These are phyloP conservation scores for Alternaria arbusti DNA, from an alignment of 2,329 filamentous ascomycete species.

Conservation along the genomic window DNA sequence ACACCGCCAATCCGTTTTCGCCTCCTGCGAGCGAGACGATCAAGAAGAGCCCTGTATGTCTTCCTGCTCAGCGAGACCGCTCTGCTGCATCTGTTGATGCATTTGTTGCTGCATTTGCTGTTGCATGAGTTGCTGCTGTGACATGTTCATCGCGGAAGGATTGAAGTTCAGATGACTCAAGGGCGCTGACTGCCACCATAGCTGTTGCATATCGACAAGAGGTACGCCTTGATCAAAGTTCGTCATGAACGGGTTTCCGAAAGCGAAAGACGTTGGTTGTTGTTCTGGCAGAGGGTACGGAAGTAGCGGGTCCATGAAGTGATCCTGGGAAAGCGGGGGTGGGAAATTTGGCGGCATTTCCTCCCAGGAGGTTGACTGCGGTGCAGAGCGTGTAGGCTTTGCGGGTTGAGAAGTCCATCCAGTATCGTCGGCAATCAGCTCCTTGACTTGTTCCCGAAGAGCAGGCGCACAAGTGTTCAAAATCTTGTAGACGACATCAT, in stretches of 20 bases:
- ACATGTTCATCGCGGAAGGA: background rate
- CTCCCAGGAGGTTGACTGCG: background rate
- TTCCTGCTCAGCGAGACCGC: background rate
- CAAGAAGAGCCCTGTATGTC: background rate
- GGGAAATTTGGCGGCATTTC: background rate
- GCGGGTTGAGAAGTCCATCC: background rate
- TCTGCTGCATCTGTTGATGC: background rate
- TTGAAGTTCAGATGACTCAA: background rate
- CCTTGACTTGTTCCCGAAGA: slow-evolving; percentile 19
- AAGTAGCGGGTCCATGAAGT: background rate
- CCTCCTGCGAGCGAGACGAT: background rate
- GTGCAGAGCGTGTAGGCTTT: background rate
- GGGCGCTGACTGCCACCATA: slow-evolving; percentile 11
- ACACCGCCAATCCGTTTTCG: no score
- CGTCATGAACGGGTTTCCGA: slow-evolving; percentile 32
- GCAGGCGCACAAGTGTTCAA: slow-evolving; percentile 18
- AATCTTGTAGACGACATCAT: slow-evolving; percentile 23
- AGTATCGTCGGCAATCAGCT: slow-evolving; percentile 11
- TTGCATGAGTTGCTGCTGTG: slow-evolving; percentile 5
- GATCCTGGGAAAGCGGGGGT: background rate
- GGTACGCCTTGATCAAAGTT: slow-evolving; percentile 27
- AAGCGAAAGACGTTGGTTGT: slow-evolving; percentile 3
- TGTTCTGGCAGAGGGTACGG: background rate
- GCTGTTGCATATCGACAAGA: slow-evolving; percentile 16
- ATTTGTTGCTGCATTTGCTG: slow-evolving; percentile 4